A percentile compares a stretch with the other conserved stretches of the same genome.
phyloP scores from a whole-genome alignment of 75 land plant genomes.

The Pinus albicaulis region DNA sequence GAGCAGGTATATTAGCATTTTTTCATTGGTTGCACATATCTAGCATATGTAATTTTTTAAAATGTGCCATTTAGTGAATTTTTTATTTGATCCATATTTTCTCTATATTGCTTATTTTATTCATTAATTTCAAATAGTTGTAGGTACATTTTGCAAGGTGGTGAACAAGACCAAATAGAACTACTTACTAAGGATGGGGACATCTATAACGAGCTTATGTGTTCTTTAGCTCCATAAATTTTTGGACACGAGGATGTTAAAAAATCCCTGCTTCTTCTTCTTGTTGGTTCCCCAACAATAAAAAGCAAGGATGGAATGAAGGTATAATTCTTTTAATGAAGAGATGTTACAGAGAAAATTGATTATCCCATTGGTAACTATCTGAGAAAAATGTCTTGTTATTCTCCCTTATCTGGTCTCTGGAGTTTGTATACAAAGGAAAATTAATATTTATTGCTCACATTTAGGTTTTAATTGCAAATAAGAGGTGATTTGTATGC shows the following conservation, averaged over 20 bases:
- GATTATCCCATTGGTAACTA: too few species aligned
- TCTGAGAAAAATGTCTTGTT: background rate
- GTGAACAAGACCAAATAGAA: constrained; percentile 80
- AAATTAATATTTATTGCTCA: background rate
- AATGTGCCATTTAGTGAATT: too few species aligned
- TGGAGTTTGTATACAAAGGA: background rate
- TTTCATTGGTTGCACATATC: too few species aligned
- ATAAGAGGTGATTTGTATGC: constrained; percentile 96
- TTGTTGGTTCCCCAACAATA: constrained; percentile 95
- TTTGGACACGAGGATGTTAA: constrained; percentile 99
- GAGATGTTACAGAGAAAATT: background rate
- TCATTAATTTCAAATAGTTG: background rate
- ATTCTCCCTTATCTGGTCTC: background rate
- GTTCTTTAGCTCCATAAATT: constrained; percentile 94
- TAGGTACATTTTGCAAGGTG: constrained; percentile 86
- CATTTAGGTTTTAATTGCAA: constrained; percentile 31
- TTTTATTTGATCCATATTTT: too few species aligned
- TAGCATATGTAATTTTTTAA: too few species aligned
- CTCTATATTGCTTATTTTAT: too few species aligned
- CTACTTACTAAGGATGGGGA: constrained; percentile 85
- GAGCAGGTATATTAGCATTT: too few species aligned
- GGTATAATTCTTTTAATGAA: constrained; percentile 30
- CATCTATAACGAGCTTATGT: constrained; percentile 77
- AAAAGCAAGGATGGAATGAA: constrained; percentile 96
- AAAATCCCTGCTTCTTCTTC: constrained; percentile 86